Evolutionary conservation across 2,329 filamentous ascomycete species (phyloP).

Genomic region (Samsoniella hepiali): DNA sequence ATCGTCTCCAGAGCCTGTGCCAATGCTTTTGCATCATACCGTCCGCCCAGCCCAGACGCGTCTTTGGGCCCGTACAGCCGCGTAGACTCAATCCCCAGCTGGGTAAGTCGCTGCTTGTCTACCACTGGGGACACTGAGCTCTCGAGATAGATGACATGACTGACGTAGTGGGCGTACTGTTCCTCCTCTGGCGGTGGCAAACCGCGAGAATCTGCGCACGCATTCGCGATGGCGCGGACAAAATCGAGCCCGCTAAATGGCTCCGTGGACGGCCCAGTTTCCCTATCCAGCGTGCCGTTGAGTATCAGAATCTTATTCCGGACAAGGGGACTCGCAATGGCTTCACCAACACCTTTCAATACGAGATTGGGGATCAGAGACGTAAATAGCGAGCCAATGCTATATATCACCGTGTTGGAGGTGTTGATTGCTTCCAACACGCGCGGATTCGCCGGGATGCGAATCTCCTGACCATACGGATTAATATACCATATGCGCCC

Average conservation of each 20-base stretch:
- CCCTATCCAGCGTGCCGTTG: slow-evolving; percentile 80
- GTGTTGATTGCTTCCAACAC: slow-evolving; percentile 65
- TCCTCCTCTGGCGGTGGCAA: slow-evolving; percentile 35
- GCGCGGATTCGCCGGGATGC: slow-evolving; percentile 76
- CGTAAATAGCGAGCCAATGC: slow-evolving; percentile 91
- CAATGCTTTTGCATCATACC: slow-evolving; percentile 75
- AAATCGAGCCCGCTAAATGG: slow-evolving; percentile 79
- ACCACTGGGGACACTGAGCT: slow-evolving; percentile 67
- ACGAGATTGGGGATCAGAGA: slow-evolving; percentile 82
- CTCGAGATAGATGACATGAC: slow-evolving; percentile 78
- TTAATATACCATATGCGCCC: slow-evolving; percentile 94
- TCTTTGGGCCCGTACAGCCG: slow-evolving; percentile 69
- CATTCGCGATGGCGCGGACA: slow-evolving; percentile 72
- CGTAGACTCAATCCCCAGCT: slow-evolving; percentile 72
- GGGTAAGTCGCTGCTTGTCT: slow-evolving; percentile 59
- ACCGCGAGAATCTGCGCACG: slow-evolving; percentile 65
- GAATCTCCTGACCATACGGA: slow-evolving; percentile 95
- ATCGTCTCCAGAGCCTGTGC: slow-evolving; percentile 74
- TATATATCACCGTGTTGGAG: slow-evolving; percentile 75
- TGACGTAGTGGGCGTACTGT: slow-evolving; percentile 68
- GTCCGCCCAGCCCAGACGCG: slow-evolving; percentile 40
- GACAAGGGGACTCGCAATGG: slow-evolving; percentile 42
- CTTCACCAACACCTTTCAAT: slow-evolving; percentile 67
- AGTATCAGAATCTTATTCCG: slow-evolving; percentile 77
- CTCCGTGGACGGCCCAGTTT: slow-evolving; percentile 67